Base-by-base conservation (phyloP, 2,329 filamentous ascomycete species). In the Colletotrichum tabaci region DNA sequence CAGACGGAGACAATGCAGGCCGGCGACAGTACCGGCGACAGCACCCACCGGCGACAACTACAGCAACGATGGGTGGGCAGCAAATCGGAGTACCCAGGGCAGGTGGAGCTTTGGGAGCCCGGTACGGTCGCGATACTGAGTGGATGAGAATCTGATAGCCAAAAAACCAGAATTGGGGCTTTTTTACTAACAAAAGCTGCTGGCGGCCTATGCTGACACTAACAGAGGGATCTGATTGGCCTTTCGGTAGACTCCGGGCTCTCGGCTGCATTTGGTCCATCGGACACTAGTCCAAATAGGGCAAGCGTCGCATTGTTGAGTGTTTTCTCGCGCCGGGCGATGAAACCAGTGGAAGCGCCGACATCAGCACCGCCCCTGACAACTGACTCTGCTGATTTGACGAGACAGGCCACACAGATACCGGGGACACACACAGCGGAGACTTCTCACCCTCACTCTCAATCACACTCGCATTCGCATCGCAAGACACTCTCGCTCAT, bases 261-360 rank as follows among this genome's bases (percentile, higher is more conserved):
- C 15, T 26, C 21, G 55, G 49, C 26, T 47, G 44, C n/a, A 50
- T 56, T 23, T 44, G 38, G 61, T 42, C 42, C 49, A n/a, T 15
- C 40, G 2, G 8, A n/a, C 18, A 3, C 70, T 72, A 72, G 53
- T 16, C 67, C 56, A 10, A 66, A 65, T 44, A 23, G 42, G 70
- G 49, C 56, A 60, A 50, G 49, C 40, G 42, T 49, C 55, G 23
- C 46, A 49, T 62, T 44, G 49, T 23, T 52, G 67, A 64, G 18
- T 30, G 70, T 35, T 56, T 49, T 26, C 38, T 26, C 13, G 40
- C n/a, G 44, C n/a, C 15, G 47, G 40, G 58, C 65, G 46, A 53
- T 71, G 70, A 72, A 72, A 72, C 66, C 70, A 72, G 55, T 61
- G 47, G 53, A 38, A 66, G 70, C 49, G 52, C 21, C 53, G 23